Evolutionary conservation across 208 protist genomes (phyloP).

Genomic region (Herpetomonas muscarum): DNA sequence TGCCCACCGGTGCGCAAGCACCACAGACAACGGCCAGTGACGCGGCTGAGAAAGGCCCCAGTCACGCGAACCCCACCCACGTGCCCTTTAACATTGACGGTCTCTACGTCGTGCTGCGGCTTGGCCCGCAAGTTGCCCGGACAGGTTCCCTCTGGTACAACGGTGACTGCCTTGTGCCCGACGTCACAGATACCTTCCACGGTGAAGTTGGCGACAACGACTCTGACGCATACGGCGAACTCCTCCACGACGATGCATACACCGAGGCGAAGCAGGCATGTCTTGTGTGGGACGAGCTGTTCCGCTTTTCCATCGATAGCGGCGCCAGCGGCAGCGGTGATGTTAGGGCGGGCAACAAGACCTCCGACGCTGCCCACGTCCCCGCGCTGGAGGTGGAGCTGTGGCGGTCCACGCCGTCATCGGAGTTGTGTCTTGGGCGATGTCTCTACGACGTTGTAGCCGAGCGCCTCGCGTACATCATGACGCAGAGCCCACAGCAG

Average conservation of each 20-base stretch:
- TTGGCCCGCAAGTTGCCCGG: slow-evolving; percentile 32
- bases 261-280: background rate
- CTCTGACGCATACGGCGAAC: background rate
- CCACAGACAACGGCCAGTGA: slow-evolving; percentile 1
- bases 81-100: slow-evolving; percentile 40
- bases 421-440: slow-evolving; percentile 37
- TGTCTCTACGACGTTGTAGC: slow-evolving; percentile 31
- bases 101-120: slow-evolving; percentile 57
- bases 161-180: background rate
- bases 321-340: background rate
- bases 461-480: slow-evolving; percentile 12
- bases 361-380: background rate
- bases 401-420: slow-evolving; percentile 35
- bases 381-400: slow-evolving; percentile 31
- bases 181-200: background rate
- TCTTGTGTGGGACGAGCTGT: slow-evolving; percentile 47
- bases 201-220: background rate
- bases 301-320: slow-evolving; percentile 22
- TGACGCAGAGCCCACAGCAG: background rate
- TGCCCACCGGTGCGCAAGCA: slow-evolving; percentile 2
- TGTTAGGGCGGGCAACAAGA: background rate
- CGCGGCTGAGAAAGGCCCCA: background rate
- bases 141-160: slow-evolving; percentile 30
- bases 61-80: slow-evolving; percentile 14
- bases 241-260: slow-evolving; percentile 2